Percentiles rank a stretch among this genome's conserved stretches.
These are phyloP conservation scores for Hippophae gyantsensis DNA, from an alignment of 306 rosid species.

Conservation along the genomic window DNA sequence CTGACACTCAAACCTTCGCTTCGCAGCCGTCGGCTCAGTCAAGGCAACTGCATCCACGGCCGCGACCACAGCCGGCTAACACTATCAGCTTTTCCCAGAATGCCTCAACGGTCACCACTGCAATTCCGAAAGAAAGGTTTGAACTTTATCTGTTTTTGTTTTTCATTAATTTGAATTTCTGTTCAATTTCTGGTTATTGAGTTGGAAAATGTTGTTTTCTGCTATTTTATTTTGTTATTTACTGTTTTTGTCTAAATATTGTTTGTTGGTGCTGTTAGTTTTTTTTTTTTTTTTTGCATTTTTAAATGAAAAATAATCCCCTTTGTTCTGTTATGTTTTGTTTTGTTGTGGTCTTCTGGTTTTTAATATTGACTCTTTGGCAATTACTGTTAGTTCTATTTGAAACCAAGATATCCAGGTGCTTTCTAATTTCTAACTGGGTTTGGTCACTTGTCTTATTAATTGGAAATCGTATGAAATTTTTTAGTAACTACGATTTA, in stretches of 20 bases:
- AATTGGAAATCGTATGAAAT: no score
- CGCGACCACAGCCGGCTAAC: conserved; percentile 8
- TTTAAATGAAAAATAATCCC: no score
- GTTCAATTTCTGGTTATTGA: neutral
- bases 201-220: neutral
- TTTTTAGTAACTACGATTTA: no score
- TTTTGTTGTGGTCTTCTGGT: no score
- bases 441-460: no score
- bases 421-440: no score
- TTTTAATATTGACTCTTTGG: no score
- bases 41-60: conserved; percentile 13
- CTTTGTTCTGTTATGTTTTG: neutral
- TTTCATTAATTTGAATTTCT: neutral
- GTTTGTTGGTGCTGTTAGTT: no score
- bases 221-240: neutral
- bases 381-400: no score
- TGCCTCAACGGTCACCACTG: conserved; percentile 19
- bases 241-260: neutral
- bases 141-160: conserved; percentile 5
- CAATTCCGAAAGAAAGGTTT: conserved; percentile 43
- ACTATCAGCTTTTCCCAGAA: conserved; percentile 12
- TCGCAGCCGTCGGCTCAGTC: conserved; percentile 21
- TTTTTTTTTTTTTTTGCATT: no score
- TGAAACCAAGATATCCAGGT: no score
- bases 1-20: conserved; percentile 31